Evolutionary conservation across 2,329 filamentous ascomycete species (phyloP).

Genomic region (Arthroderma uncinatum): DNA sequence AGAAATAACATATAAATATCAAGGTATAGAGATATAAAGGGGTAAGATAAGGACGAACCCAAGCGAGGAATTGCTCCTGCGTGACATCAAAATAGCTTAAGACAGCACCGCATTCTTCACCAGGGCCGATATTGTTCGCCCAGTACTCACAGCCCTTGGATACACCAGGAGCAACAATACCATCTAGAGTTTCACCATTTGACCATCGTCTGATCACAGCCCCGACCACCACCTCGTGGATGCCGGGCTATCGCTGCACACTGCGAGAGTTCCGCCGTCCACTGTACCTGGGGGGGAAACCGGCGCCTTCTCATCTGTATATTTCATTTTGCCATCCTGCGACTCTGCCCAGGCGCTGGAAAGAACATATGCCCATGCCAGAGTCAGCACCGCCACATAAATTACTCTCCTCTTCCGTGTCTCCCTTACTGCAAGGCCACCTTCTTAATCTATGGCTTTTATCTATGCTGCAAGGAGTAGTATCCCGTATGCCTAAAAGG

Average conservation of each 20-base stretch:
- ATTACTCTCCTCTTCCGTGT: neutral
- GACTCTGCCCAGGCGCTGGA: neutral
- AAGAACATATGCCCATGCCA: constrained; percentile 1
- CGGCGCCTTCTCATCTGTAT: neutral
- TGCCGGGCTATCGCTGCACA: neutral
- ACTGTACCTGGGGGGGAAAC: neutral
- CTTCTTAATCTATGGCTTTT: neutral
- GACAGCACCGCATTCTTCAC: neutral
- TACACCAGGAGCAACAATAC: neutral
- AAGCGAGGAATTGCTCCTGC: neutral
- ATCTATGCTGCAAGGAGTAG: neutral
- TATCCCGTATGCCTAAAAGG: neutral
- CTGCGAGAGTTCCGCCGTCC: neutral
- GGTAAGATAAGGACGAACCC: neutral
- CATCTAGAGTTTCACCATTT: neutral
- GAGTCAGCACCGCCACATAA: neutral
- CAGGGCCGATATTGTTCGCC: neutral
- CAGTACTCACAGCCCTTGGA: neutral
- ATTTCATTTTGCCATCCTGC: neutral
- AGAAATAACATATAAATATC: neutral
- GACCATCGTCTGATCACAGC: neutral
- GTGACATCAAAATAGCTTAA: neutral
- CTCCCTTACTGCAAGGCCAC: neutral
- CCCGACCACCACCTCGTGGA: neutral
- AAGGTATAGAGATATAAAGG: neutral